These are phyloP conservation scores for Fusarium agapanthi DNA, from an alignment of 2,329 filamentous ascomycete species.

Conservation along the genomic window DNA sequence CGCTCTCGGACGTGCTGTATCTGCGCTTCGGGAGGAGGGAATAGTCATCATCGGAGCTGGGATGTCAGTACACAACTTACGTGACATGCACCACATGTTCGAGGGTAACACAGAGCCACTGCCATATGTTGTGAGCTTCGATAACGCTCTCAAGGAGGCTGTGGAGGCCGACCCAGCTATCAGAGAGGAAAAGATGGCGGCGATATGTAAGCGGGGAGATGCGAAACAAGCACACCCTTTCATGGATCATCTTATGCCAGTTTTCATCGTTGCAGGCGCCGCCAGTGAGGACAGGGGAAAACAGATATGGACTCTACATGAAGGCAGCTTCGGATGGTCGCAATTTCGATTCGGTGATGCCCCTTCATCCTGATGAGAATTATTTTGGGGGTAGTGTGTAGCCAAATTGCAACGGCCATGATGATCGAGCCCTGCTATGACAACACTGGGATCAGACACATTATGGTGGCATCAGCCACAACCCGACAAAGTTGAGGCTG, in stretches of 20 bases:
- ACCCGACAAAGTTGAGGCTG: not conserved
- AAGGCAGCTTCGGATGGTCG: conserved; percentile 56
- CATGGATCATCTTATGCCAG: conserved; percentile 61
- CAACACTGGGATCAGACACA: not conserved
- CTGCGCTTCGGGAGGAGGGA: conserved; percentile 71
- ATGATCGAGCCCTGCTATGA: not conserved
- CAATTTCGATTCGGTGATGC: conserved; percentile 58
- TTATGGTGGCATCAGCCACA: not conserved
- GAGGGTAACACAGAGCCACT: conserved; percentile 54
- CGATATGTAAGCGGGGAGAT: conserved; percentile 52
- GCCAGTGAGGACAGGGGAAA: conserved; percentile 54
- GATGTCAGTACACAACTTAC: conserved; percentile 78
- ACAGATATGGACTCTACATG: conserved; percentile 57
- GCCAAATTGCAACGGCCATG: not conserved
- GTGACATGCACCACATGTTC: conserved; percentile 54
- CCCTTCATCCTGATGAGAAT: conserved; percentile 8
- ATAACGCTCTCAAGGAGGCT: conserved; percentile 73
- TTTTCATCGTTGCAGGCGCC: conserved; percentile 57
- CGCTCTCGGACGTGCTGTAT: conserved; percentile 71
- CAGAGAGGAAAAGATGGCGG: conserved; percentile 52
- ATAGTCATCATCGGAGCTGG: conserved; percentile 76
- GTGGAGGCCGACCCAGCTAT: conserved; percentile 56
- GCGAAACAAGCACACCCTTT: conserved; percentile 58
- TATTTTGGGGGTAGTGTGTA: conserved; percentile 2
- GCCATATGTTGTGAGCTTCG: conserved; percentile 70